Evolutionary conservation across 805 yeast genomes (phyloP).

Genomic region (Monosporozyma aerobia): DNA sequence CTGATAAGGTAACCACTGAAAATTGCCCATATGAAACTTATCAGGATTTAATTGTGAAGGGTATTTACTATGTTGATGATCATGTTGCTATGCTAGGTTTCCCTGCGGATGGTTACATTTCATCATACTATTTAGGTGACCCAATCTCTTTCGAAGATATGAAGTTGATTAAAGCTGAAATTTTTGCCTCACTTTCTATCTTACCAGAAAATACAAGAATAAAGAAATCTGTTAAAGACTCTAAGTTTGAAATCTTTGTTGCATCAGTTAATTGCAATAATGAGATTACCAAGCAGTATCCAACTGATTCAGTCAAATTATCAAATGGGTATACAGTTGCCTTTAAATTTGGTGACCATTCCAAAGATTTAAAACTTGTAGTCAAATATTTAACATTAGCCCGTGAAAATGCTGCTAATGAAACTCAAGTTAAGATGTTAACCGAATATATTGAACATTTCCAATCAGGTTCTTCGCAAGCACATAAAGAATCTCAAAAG

Average conservation of each 20-base stretch:
- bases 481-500: conserved; percentile 76
- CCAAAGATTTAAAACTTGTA: conserved; percentile 52
- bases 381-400: conserved; percentile 51
- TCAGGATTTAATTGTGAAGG: conserved; percentile 34
- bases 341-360: conserved; percentile 73
- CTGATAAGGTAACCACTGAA: conserved; percentile 12
- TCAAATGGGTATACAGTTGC: conserved; percentile 34
- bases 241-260: conserved; percentile 47
- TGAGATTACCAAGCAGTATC: conserved; percentile 40
- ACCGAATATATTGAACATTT: conserved; percentile 60
- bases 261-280: conserved; percentile 54
- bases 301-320: conserved; percentile 35
- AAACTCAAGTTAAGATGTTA: conserved; percentile 58
- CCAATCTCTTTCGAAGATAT: conserved; percentile 47
- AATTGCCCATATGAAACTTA: conserved; percentile 10
- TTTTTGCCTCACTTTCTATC: conserved; percentile 29
- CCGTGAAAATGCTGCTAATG: conserved; percentile 57
- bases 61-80: conserved; percentile 44
- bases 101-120: conserved; percentile 66
- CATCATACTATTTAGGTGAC: conserved; percentile 60
- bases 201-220: conserved; percentile 69
- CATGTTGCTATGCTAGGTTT: conserved; percentile 57
- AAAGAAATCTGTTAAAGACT: conserved; percentile 38
- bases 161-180: conserved; percentile 47
- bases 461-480: conserved; percentile 71